Base-by-base conservation (phyloP, 345 rosid species). In the Durio zibethinus region DNA sequence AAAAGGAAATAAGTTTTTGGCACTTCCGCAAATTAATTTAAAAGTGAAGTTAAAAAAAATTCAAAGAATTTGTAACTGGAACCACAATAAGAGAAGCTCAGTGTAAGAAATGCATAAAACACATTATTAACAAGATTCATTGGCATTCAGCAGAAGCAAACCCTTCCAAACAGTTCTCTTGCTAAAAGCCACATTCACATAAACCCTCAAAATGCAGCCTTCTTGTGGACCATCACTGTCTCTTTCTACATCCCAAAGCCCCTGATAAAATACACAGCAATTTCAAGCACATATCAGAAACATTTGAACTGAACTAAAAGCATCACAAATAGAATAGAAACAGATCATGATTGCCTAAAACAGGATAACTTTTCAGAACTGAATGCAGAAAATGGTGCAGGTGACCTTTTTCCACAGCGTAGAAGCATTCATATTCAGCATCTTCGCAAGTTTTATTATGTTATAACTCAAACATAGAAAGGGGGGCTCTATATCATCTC, bases 111-210 rank as follows among this genome's bases (percentile, higher is more conserved):
- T 43, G 5, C 38, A 45, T 69, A 43, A 4, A 31, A 31, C 43
- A 71, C 43, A 5, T 18, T 20, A 50, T 31, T 29, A 60, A 74
- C 66, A 25, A 62, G 8, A 53, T 40, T 15, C 43, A 36, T 45
- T 2, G 42, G 57, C 25, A 74, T 25, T 57, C 10, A 52, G 59
- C 14, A 59, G 66, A 68, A 48, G 57, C 89, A 79, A 77, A 96
- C 99, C 97, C 93, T 87, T 96, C 89, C 95, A 96, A 78, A 96
- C 86, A 62, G 98, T 93, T 86, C 79, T 93, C 87, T 91, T 96
- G 76, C 83, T 80, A 89, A 93, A 96, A 75, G 91, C 97, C 85
- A 96, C 93, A 80, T 89, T 88, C 72, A 92, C 82, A 78, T 88
- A 90, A 59, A 93, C 86, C 57, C 76, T 83, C 89, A 93, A 76